Evolutionary conservation across 192 early-diverging fungal species (phyloP).

Genomic region (Coemansia sp.): DNA sequence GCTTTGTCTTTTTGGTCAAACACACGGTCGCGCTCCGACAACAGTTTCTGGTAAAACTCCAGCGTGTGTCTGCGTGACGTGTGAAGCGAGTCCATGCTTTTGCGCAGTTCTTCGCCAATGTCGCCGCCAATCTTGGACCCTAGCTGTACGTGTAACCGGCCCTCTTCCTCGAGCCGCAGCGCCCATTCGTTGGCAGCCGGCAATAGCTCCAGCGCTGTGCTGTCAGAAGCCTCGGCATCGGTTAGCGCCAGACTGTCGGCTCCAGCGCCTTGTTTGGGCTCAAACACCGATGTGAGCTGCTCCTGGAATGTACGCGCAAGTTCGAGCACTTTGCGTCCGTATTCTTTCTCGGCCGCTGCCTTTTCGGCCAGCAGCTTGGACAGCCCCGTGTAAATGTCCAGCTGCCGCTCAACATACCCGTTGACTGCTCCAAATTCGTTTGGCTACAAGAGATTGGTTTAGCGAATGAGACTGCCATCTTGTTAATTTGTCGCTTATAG

Average conservation of each 20-base stretch:
- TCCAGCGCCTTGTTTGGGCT: slow-evolving; percentile 17
- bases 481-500: background rate
- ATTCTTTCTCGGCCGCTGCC: slow-evolving; percentile 44
- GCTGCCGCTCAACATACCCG: slow-evolving; percentile 47
- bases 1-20: slow-evolving; percentile 44
- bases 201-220: slow-evolving; percentile 32
- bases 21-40: slow-evolving; percentile 37
- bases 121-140: slow-evolving; percentile 34
- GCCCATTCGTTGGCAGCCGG: slow-evolving; percentile 42
- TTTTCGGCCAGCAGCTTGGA: slow-evolving; percentile 41
- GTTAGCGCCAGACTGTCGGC: slow-evolving; percentile 35
- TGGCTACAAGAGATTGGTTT: slow-evolving; percentile 24
- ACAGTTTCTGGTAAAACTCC: slow-evolving; percentile 41
- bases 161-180: slow-evolving; percentile 45
- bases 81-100: slow-evolving; percentile 21
- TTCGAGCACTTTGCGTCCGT: slow-evolving; percentile 39
- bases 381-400: slow-evolving; percentile 33
- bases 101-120: slow-evolving; percentile 31
- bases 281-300: slow-evolving; percentile 21
- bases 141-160: slow-evolving; percentile 44
- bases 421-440: slow-evolving; percentile 53
- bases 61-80: slow-evolving; percentile 25
- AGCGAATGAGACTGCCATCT: background rate
- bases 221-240: slow-evolving; percentile 26
- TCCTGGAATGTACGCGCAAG: slow-evolving; percentile 35